Evolutionary conservation across 331 rosid species (phyloP), one percentile per base, ranked within the genome.

Genomic region (Rhamnella rubrinervis): DNA sequence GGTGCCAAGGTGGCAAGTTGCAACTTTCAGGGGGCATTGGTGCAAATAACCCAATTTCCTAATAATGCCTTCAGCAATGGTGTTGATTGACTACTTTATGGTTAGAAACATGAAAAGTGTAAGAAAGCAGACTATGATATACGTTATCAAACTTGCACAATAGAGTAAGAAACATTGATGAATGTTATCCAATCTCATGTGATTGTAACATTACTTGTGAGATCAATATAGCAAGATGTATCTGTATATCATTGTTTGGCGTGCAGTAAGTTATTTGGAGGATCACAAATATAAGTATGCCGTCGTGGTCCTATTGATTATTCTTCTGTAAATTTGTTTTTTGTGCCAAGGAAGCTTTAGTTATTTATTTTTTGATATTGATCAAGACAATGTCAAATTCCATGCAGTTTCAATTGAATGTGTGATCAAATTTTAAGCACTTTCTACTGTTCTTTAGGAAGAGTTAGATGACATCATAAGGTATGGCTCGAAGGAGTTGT

Each of bases 381-480:
- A 19, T 52, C 21, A 28, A 28, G 21, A 19, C n/a, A 21, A 28
- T 37, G 47, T 58, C 31, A 20, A 49, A 37, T 12, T 47, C 49
- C 8, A 28, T 38, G 49, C 41, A 26, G 59, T 18, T 66, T 19
- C 12, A 15, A 31, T 18, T 39, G 62, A 23, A 59, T 28, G 57
- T 61, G 7, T 57, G 58, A 75, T 66, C 55, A 59, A 63, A 63
- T 71, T 56, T 39, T 31, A 26, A 75, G 38, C 19, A 35, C 49
- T 65, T 71, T 55, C 35, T 14, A 77, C 75, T 75, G 56, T 63
- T 21, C 50, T 52, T 59, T 75, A 95, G 99, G 99, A 95, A 81
- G 97, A 95, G 83, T 83, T 95, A 73, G 97, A 95, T 85, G 99
- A 95, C 78, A 95, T 95, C 79, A 91, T 95, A 71, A 83, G 97